These are phyloP conservation scores for Russula emetica DNA, from an alignment of 768 basidiomycete genomes.

Conservation along the genomic window DNA sequence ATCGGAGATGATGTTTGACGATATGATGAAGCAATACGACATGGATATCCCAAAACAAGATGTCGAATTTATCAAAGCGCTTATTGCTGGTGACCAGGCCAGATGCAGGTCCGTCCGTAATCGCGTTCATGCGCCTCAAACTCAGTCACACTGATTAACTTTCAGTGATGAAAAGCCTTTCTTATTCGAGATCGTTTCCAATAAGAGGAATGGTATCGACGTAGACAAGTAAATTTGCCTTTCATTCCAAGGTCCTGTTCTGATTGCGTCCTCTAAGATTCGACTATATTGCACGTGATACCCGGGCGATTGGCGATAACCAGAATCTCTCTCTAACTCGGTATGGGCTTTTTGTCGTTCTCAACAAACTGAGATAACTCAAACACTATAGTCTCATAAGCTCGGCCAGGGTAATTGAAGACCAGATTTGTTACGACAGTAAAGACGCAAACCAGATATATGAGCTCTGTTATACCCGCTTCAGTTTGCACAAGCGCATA, in stretches of 20 bases:
- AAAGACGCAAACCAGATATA: conserved; percentile 77
- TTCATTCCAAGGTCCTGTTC: background rate
- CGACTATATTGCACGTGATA: conserved; percentile 78
- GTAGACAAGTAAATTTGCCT: conserved; percentile 65
- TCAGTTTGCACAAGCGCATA: conserved; percentile 76
- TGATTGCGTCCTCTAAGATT: conserved; percentile 44
- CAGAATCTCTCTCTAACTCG: conserved; percentile 49
- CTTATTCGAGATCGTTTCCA: conserved; percentile 82
- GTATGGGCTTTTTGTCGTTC: conserved; percentile 25
- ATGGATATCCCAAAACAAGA: conserved; percentile 49
- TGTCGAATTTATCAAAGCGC: conserved; percentile 62
- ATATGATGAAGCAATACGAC: conserved; percentile 53
- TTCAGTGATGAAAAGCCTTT: conserved; percentile 53
- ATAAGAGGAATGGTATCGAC: conserved; percentile 75
- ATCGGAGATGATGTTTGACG: conserved; percentile 80
- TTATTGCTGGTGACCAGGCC: conserved; percentile 60
- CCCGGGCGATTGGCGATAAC: conserved; percentile 63
- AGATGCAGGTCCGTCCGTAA: conserved; percentile 52
- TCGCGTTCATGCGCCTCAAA: background rate
- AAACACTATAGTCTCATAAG: conserved; percentile 52
- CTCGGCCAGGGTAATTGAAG: conserved; percentile 68
- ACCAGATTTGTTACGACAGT: conserved; percentile 75
- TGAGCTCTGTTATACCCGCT: conserved; percentile 68
- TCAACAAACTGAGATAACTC: background rate
- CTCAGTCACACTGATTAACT: background rate